Evolutionary conservation across 805 yeast species (phyloP).

Genomic region (Kregervanrija pseudodelftensis): DNA sequence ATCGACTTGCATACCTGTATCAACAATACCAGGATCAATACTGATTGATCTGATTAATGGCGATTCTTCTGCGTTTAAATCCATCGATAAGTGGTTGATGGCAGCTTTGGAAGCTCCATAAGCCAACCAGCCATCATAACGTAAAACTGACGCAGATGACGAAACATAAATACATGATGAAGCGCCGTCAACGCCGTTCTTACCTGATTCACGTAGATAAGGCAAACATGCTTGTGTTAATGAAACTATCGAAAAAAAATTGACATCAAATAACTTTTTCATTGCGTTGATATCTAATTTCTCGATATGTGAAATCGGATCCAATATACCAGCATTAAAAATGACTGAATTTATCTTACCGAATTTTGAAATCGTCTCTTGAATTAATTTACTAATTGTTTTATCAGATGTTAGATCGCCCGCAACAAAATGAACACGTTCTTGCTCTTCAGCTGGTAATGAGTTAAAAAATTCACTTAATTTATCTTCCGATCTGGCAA

Average conservation of each 20-base stretch:
- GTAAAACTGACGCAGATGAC: constrained; percentile 71
- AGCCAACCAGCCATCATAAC: constrained; percentile 76
- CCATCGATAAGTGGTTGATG: constrained; percentile 61
- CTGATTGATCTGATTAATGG: constrained; percentile 46
- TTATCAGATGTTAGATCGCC: constrained; percentile 52
- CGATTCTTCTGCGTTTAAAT: constrained; percentile 61
- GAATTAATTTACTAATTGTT: constrained; percentile 33
- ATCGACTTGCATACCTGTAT: constrained; percentile 77
- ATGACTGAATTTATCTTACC: constrained; percentile 59
- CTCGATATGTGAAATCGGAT: constrained; percentile 56
- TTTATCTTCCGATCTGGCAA: constrained; percentile 56
- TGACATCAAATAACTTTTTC: constrained; percentile 61
- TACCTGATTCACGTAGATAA: constrained; percentile 36
- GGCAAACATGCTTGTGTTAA: constrained; percentile 53
- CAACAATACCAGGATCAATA: constrained; percentile 90
- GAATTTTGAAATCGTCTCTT: constrained; percentile 37
- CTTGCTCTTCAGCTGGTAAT: constrained; percentile 35
- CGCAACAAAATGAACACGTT: constrained; percentile 40
- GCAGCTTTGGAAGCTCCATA: constrained; percentile 92
- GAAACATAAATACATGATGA: constrained; percentile 61
- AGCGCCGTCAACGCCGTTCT: constrained; percentile 35
- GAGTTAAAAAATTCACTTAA: constrained; percentile 27
- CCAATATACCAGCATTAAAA: constrained; percentile 76
- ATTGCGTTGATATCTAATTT: constrained; percentile 48
- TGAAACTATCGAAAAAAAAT: constrained; percentile 65